Base-by-base conservation (phyloP, 371 early-diverging fungal genomes). In the Apophysomyces elegans region DNA sequence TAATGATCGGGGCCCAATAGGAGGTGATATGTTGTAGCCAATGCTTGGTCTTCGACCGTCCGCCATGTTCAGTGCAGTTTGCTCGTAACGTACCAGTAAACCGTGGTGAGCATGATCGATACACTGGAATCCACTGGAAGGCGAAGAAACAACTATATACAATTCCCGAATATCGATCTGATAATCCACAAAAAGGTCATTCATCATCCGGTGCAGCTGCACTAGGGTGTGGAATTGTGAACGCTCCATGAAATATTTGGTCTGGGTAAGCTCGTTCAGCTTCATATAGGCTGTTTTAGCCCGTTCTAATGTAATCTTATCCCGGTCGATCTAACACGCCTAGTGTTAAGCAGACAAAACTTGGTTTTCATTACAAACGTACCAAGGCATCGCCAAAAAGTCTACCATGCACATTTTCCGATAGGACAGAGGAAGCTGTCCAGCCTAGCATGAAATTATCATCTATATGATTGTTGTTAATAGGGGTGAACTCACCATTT, bases 171-270 rank as follows among this genome's bases (percentile, higher is more conserved):
- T 62, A 59, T 67, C 69, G n/a, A 70, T 58, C 4, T 61, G 46
- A 37, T 57, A 46, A 59, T 75, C 72, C 26, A 61, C 58, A 63
- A 66, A 71, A 21, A 75, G 38, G 18, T 75, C 75, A 16, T 39
- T 66, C 62, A 71, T 66, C 69, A 71, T 75, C 3, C 67, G 75
- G 58, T 69, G 70, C 21, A 75, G 47, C 58, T 74, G 75, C n/a
- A 59, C 56, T 65, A 74, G 37, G 7, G 71, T 65, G 44, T 73
- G 65, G n/a, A 67, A 67, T 35, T 54, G 44, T 35, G 56, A 50
- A 35, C 16, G 56, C 47, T 61, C 64, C 36, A 41, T 38, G 43
- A 61, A 58, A 36, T 21, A 62, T 18, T 62, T 65, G 62, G 18
- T 57, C 37, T 37, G 59, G 5, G 64, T 64, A 57, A 59, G 61